Percentiles rank a stretch among this genome's conserved stretches.
These are phyloP conservation scores for thale cress (Arabidopsis thaliana) DNA, from an alignment of 345 rosid species.

Conservation along the genomic window DNA sequence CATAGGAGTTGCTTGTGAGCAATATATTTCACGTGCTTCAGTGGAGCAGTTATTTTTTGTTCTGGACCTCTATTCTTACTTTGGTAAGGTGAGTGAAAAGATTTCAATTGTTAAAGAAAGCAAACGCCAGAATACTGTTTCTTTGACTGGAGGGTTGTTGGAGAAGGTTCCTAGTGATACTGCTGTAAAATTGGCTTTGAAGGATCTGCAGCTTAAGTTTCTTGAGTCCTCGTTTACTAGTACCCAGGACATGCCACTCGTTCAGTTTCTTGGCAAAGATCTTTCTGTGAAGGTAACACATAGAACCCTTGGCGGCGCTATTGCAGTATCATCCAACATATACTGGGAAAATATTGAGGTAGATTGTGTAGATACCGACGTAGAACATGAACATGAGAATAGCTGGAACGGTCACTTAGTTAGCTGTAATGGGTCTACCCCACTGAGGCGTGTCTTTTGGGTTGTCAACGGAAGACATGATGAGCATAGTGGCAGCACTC, in stretches of 20 bases:
- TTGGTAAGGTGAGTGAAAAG: slow-evolving; percentile 81
- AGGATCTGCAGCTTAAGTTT: slow-evolving; percentile 81
- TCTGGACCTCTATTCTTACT: slow-evolving; percentile 79
- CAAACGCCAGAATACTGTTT: slow-evolving; percentile 51
- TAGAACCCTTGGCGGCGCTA: slow-evolving; percentile 97
- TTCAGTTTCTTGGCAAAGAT: slow-evolving; percentile 83
- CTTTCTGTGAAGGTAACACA: slow-evolving; percentile 79
- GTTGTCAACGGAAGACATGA: slow-evolving; percentile 60
- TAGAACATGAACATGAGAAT: slow-evolving; percentile 51
- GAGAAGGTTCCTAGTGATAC: slow-evolving; percentile 98
- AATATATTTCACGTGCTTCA: slow-evolving; percentile 84
- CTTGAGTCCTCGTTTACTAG: slow-evolving; percentile 68
- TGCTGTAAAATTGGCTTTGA: slow-evolving; percentile 77
- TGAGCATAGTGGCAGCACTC: slow-evolving; percentile 49
- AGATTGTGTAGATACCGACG: slow-evolving; percentile 81
- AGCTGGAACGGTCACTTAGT: slow-evolving; percentile 53
- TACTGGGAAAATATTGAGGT: slow-evolving; percentile 84
- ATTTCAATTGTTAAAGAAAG: slow-evolving; percentile 71
- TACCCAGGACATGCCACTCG: slow-evolving; percentile 78
- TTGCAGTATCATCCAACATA: slow-evolving; percentile 83
- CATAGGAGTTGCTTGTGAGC: slow-evolving; percentile 84
- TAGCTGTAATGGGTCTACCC: slow-evolving; percentile 52
- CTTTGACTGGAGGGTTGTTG: slow-evolving; percentile 60
- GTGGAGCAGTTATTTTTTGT: slow-evolving; percentile 96
- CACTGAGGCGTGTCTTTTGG: slow-evolving; percentile 91